phyloP scores from a whole-genome alignment of 352 stramenopile genomes.

The Lagenidium sp. region DNA sequence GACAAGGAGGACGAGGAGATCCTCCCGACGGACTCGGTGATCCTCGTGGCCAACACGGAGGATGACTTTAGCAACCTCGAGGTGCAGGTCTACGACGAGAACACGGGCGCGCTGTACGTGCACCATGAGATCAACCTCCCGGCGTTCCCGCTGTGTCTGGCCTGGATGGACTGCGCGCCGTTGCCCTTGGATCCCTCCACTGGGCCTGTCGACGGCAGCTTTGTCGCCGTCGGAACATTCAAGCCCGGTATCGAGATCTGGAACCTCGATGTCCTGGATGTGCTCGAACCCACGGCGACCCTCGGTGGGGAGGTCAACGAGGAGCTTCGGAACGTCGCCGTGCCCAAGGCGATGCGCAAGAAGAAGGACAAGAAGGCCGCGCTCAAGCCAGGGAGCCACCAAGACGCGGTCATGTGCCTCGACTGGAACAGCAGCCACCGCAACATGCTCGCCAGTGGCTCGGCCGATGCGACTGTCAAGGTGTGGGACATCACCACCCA shows the following conservation, averaged over 20 bases:
- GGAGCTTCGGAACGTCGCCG: constrained; percentile 64
- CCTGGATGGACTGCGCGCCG: constrained; percentile 92
- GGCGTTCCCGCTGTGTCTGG: constrained; percentile 96
- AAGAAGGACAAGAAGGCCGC: constrained; percentile 57
- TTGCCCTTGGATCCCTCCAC: constrained; percentile 41
- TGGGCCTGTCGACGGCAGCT: constrained; percentile 89
- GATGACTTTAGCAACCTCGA: constrained; percentile 98
- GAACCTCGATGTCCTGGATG: constrained; percentile 99
- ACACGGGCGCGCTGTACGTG: constrained; percentile 96
- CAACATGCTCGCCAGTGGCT: constrained; percentile 97
- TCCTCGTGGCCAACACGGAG: constrained; percentile 96
- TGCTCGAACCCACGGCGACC: constrained; percentile 93
- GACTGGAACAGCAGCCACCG: constrained; percentile 96
- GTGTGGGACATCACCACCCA: constrained; percentile 92
- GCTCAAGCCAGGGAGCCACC: constrained; percentile 93
- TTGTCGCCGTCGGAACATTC: constrained; percentile 99
- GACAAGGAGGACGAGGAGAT: constrained; percentile 94
- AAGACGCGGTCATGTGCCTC: constrained; percentile 96
- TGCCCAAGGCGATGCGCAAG: constrained; percentile 62
- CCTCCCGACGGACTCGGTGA: constrained; percentile 88
- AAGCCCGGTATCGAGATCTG: constrained; percentile 99
- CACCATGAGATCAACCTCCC: constrained; percentile 99
- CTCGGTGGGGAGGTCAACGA: constrained; percentile 91
- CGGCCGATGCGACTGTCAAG: constrained; percentile 97
- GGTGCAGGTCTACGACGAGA: constrained; percentile 98